phyloP scores from a whole-genome alignment of 495 filamentous ascomycete species.

The Sabuloglossum arenarium region DNA sequence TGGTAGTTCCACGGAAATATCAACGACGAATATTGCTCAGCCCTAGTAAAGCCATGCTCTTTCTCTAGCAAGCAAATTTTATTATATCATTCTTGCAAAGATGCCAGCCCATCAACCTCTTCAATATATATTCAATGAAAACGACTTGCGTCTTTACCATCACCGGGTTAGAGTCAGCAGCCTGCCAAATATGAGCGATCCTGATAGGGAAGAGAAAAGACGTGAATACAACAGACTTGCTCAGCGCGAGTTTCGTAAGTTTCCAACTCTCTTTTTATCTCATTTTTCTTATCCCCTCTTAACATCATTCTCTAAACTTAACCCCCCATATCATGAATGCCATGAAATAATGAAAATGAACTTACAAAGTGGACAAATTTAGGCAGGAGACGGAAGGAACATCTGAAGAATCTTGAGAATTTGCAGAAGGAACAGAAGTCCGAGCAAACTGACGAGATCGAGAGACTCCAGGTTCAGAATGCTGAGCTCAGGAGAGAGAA shows the following conservation, averaged over 20 bases:
- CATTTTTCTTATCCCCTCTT: no score
- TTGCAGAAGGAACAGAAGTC: constrained; percentile 17
- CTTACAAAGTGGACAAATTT: background rate
- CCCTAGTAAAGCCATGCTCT: background rate
- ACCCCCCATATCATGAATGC: no score
- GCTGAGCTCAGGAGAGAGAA: constrained; percentile 17
- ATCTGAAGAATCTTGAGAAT: constrained; percentile 19
- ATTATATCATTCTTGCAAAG: background rate
- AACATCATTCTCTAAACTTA: no score
- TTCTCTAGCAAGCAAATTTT: background rate
- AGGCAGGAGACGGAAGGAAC: constrained; percentile 20
- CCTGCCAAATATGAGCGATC: background rate
- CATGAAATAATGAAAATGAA: no score
- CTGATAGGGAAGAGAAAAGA: constrained; percentile 16
- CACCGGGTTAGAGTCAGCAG: background rate
- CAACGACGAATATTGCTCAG: background rate
- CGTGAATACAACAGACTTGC: constrained; percentile 17
- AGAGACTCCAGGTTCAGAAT: constrained; percentile 15
- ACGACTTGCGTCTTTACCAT: background rate
- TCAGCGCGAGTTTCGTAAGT: constrained; percentile 17
- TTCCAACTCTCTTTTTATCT: background rate
- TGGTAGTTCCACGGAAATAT: background rate
- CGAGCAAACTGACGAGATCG: constrained; percentile 18
- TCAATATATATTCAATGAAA: background rate
- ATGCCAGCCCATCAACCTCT: no score